Conservation (phyloP, 164 flowering plant genomes). For the Akebia trifoliata region DNA sequence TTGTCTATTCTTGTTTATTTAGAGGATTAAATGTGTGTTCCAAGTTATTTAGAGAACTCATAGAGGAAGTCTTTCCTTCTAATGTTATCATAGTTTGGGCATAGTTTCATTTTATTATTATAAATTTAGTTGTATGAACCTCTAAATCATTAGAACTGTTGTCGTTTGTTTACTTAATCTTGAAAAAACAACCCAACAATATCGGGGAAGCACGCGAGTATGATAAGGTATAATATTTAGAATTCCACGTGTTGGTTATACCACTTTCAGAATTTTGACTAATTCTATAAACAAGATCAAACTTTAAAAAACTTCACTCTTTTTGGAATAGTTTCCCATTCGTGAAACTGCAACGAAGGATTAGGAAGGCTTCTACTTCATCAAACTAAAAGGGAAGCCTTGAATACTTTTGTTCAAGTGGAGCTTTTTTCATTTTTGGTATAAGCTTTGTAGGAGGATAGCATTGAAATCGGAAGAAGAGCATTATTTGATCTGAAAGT, state of each 20-base stretch:
- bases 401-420: conserved; percentile 26
- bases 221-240: conserved; percentile 67
- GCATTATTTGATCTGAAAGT: conserved; percentile 81
- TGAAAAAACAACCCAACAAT: conserved; percentile 52
- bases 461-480: conserved; percentile 92
- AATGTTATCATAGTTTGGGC: not conserved
- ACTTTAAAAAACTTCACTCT: no score
- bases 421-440: conserved; percentile 52
- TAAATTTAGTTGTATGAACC: not conserved
- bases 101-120: not conserved
- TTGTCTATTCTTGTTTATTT: no score
- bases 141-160: not conserved
- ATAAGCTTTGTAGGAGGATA: conserved; percentile 76
- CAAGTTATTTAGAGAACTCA: no score
- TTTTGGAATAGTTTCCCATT: conserved; percentile 63
- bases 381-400: conserved; percentile 44
- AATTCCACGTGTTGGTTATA: not conserved
- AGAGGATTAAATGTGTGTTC: no score
- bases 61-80: conserved; percentile 71
- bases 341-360: conserved; percentile 80
- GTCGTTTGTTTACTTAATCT: conserved; percentile 41
- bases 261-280: not conserved
- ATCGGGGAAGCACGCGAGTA: conserved; percentile 67
- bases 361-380: conserved; percentile 76
- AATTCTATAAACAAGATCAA: no score